Percentiles rank a stretch among this genome's conserved stretches.
These are phyloP conservation scores for Candida manassasensis DNA, from an alignment of 805 yeast species.

Conservation along the genomic window DNA sequence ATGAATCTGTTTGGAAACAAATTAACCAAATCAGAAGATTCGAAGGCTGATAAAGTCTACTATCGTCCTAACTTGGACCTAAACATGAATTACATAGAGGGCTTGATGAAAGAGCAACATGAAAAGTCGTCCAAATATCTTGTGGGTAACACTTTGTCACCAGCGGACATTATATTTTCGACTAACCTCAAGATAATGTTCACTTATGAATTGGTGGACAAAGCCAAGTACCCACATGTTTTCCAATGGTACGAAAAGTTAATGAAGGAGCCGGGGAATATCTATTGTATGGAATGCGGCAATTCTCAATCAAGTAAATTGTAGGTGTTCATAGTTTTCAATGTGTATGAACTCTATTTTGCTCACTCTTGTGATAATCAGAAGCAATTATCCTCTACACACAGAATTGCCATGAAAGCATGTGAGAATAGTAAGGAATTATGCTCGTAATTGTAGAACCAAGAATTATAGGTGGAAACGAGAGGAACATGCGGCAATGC, in stretches of 20 bases:
- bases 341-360: no score
- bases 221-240: not conserved
- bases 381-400: no score
- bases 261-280: conserved; percentile 2
- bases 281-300: no score
- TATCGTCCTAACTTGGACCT: conserved; percentile 20
- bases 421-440: no score
- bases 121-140: conserved; percentile 25
- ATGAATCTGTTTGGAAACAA: conserved; percentile 21
- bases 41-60: conserved; percentile 13
- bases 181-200: not conserved
- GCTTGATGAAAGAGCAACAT: conserved; percentile 20
- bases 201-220: not conserved
- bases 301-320: no score
- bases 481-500: no score
- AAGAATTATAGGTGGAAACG: no score
- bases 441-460: no score
- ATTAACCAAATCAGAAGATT: not conserved
- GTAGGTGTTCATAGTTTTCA: no score
- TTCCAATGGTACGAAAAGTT: not conserved
- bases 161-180: conserved; percentile 33
- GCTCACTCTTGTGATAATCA: no score
- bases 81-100: conserved; percentile 26
- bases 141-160: conserved; percentile 32
- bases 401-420: no score